phyloP scores from a whole-genome alignment of 2,329 filamentous ascomycete species.

The Aspergillus piperis region DNA sequence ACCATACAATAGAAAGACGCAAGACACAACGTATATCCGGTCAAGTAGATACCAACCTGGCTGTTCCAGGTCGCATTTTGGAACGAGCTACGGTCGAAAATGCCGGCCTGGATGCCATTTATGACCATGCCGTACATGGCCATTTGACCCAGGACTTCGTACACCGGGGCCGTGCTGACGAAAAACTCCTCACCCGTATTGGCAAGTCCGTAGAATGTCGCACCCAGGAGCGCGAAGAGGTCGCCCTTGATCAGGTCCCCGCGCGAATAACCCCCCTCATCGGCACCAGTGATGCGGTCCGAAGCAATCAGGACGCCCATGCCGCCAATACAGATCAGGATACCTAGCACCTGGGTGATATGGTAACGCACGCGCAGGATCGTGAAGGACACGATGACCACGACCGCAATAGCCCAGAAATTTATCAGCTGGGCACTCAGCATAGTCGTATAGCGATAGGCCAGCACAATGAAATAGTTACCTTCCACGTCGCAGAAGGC shows the following conservation, averaged over 20 bases:
- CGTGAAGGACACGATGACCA: slow-evolving; percentile 80
- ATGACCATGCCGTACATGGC: slow-evolving; percentile 86
- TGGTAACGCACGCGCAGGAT: slow-evolving; percentile 89
- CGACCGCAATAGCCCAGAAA: slow-evolving; percentile 96
- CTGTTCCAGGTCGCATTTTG: slow-evolving; percentile 64
- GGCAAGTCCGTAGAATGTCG: slow-evolving; percentile 84
- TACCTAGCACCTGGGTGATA: slow-evolving; percentile 78
- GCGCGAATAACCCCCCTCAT: slow-evolving; percentile 60
- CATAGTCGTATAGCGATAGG: slow-evolving; percentile 89
- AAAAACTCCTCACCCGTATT: slow-evolving; percentile 96
- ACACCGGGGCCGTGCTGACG: slow-evolving; percentile 80
- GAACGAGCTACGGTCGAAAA: slow-evolving; percentile 84
- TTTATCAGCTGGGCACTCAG: slow-evolving; percentile 93
- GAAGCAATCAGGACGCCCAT: slow-evolving; percentile 84
- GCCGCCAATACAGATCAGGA: slow-evolving; percentile 86
- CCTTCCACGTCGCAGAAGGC: slow-evolving; percentile 93
- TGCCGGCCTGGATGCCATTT: slow-evolving; percentile 85
- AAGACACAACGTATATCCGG: slow-evolving; percentile 85
- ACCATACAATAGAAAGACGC: slow-evolving; percentile 84
- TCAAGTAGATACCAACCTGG: slow-evolving; percentile 74
- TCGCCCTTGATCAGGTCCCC: slow-evolving; percentile 85
- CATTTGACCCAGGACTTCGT: slow-evolving; percentile 90
- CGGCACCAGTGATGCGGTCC: slow-evolving; percentile 77
- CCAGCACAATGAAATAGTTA: slow-evolving; percentile 96
- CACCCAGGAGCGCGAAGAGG: slow-evolving; percentile 84